phyloP scores from a whole-genome alignment of 192 early-diverging fungal species.

The Lobosporangium transversale region DNA sequence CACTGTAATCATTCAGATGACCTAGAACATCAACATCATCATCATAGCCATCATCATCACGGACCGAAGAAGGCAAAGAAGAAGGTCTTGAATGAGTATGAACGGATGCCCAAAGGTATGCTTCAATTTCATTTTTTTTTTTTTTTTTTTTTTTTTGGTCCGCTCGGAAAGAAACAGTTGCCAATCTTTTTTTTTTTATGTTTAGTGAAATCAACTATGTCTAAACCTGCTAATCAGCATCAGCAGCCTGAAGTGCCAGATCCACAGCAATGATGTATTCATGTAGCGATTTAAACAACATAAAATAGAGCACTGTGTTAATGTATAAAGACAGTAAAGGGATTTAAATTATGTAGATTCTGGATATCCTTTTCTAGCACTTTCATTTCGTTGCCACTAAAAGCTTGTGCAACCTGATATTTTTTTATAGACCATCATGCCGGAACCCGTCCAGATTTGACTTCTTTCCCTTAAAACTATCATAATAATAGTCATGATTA shows the following conservation, averaged over 20 bases:
- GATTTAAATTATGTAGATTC: too few relatives aligned
- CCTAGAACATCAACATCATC: constrained; percentile 29
- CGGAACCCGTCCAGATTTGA: not conserved
- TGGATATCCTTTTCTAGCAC: too few relatives aligned
- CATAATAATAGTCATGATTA: not conserved
- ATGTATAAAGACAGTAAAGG: too few relatives aligned
- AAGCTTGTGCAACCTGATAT: too few relatives aligned
- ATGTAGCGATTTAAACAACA: not conserved
- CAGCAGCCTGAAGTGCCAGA: not conserved
- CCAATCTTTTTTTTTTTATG: not conserved
- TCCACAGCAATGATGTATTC: not conserved
- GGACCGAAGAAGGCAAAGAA: constrained; percentile 30
- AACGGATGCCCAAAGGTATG: constrained; percentile 45
- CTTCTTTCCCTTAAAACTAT: too few relatives aligned
- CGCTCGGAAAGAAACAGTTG: not conserved
- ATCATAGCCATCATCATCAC: constrained; percentile 20
- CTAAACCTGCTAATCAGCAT: constrained; percentile 18
- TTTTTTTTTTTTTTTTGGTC: too few relatives aligned
- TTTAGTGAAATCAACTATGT: constrained; percentile 11
- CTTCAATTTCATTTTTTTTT: too few relatives aligned
- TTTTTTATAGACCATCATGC: not conserved
- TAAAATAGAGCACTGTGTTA: too few relatives aligned
- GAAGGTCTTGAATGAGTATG: constrained; percentile 36
- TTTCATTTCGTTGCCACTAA: too few relatives aligned
- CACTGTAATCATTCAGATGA: constrained; percentile 22